Conservation (phyloP, 176 grass and related monocot species). For the Hsuehochloa calcarea region DNA sequence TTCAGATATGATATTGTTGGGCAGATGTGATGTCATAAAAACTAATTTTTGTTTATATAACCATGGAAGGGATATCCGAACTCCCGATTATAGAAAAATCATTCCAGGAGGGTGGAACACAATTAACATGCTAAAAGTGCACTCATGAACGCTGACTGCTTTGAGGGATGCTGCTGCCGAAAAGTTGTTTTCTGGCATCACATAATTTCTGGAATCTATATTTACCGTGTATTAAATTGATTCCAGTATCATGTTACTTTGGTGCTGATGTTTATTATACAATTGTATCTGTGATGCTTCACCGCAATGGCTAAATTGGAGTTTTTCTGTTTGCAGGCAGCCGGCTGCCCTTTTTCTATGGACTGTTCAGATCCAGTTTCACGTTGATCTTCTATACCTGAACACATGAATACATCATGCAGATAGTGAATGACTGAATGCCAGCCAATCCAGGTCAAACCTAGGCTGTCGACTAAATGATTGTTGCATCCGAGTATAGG, state of each 20-base stretch:
- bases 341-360: background rate
- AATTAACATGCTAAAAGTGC: background rate
- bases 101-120: background rate
- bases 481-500: background rate
- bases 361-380: background rate
- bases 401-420: background rate
- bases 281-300: background rate
- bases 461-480: background rate
- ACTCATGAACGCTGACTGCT: background rate
- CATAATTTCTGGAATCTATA: background rate
- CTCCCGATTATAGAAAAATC: background rate
- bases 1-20: background rate
- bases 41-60: background rate
- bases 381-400: background rate
- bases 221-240: background rate
- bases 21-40: background rate
- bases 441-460: background rate
- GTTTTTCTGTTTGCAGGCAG: slow-evolving; percentile 14
- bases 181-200: background rate
- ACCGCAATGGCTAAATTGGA: background rate
- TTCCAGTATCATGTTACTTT: background rate
- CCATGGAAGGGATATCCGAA: background rate
- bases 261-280: background rate
- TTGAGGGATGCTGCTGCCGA: background rate
- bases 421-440: background rate